phyloP scores from a whole-genome alignment of 768 basidiomycete genomes.

The Hortiboletus campestris region DNA sequence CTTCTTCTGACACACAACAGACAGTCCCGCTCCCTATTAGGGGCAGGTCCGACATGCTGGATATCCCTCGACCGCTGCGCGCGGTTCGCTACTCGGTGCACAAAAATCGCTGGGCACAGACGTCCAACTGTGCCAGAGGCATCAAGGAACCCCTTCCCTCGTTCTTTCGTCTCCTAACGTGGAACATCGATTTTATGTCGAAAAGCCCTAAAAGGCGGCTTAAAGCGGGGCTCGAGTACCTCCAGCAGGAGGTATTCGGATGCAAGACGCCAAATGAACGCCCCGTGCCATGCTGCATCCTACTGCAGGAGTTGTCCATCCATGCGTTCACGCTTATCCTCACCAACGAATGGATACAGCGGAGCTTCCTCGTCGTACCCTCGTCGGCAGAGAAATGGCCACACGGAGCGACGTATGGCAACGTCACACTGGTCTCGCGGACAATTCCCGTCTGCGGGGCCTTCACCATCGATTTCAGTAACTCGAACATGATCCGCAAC shows the following conservation, averaged over 20 bases:
- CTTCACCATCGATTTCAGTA: slow-evolving; percentile 51
- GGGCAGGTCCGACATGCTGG: slow-evolving; percentile 20
- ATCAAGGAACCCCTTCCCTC: slow-evolving; percentile 39
- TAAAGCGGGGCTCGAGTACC: slow-evolving; percentile 47
- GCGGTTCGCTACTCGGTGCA: slow-evolving; percentile 34
- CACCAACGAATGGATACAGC: slow-evolving; percentile 59
- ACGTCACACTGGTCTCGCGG: slow-evolving; percentile 65
- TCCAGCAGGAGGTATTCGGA: slow-evolving; percentile 51
- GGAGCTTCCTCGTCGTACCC: slow-evolving; percentile 59
- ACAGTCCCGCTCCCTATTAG: slow-evolving; percentile 15
- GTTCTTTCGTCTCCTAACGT: slow-evolving; percentile 58
- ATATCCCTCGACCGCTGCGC: slow-evolving; percentile 28
- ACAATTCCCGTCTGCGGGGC: slow-evolving; percentile 49
- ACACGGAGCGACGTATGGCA: slow-evolving; percentile 51
- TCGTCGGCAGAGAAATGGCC: slow-evolving; percentile 56
- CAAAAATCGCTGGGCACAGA: slow-evolving; percentile 33
- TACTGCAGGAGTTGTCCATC: slow-evolving; percentile 66
- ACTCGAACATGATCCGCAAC: slow-evolving; percentile 50
- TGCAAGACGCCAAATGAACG: slow-evolving; percentile 41
- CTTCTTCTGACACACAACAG: slow-evolving; percentile 30
- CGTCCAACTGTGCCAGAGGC: slow-evolving; percentile 35
- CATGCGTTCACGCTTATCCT: slow-evolving; percentile 48
- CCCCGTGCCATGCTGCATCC: slow-evolving; percentile 58
- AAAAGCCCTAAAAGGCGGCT: slow-evolving; percentile 43
- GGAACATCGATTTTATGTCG: slow-evolving; percentile 63